Percentiles rank a stretch among this genome's conserved stretches.
These are phyloP conservation scores for Exophiala dermatitidis DNA, from an alignment of 2,329 filamentous ascomycete genomes.

Conservation along the genomic window DNA sequence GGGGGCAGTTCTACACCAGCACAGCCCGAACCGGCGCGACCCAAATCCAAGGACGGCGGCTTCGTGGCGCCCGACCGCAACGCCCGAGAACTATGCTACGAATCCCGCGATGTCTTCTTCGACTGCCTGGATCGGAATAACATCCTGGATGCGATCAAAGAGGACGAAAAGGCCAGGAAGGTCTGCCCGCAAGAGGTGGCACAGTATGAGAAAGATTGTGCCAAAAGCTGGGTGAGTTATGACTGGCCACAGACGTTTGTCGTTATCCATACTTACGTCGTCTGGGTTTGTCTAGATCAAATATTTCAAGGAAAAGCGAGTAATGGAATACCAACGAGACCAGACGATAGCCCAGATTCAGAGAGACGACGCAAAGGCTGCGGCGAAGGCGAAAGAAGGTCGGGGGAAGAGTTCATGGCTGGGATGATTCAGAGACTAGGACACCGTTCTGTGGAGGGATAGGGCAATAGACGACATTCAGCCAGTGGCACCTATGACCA, in stretches of 20 bases:
- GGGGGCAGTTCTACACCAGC: constrained; percentile 27
- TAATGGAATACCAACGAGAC: constrained; percentile 84
- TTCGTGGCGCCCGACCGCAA: constrained; percentile 76
- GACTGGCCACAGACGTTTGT: not conserved
- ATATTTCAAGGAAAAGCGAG: constrained; percentile 95
- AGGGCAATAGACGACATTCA: not conserved
- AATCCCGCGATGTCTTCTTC: constrained; percentile 81
- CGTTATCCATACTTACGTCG: not conserved
- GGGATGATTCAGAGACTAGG: constrained; percentile 14
- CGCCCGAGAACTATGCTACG: constrained; percentile 80
- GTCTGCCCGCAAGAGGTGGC: constrained; percentile 54
- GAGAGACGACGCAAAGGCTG: constrained; percentile 61
- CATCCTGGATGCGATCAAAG: constrained; percentile 66
- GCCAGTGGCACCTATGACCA: not conserved
- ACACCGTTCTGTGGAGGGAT: not conserved
- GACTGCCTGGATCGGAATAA: constrained; percentile 72
- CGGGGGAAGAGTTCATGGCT: constrained; percentile 31
- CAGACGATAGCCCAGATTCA: constrained; percentile 68
- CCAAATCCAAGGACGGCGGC: constrained; percentile 49
- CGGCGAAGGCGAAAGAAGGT: constrained; percentile 40
- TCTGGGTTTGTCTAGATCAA: constrained; percentile 56
- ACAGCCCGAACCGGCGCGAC: constrained; percentile 31
- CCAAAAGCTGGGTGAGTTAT: constrained; percentile 73
- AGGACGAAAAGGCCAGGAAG: constrained; percentile 50
- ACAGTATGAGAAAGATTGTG: constrained; percentile 78